Evolutionary conservation across 768 basidiomycete species (phyloP), one percentile per base, ranked within the genome.

Genomic region (Lanmaoa rubissima): DNA sequence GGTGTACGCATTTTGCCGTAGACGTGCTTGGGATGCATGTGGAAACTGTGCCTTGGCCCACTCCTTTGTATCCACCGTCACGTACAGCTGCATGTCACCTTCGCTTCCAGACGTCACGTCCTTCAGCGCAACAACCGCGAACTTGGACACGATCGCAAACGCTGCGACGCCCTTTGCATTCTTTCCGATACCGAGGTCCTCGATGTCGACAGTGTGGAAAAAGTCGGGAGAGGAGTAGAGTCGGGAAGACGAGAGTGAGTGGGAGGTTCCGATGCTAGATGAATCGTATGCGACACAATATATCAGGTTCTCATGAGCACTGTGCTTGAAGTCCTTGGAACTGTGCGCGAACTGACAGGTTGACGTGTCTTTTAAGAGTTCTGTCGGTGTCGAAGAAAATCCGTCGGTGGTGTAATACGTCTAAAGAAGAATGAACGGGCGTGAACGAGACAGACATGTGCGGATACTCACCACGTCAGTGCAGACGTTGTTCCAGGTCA

Each of bases 11-110:
- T 96, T 95, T 75, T 95, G 93, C 8, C 86, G 82, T 14, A 97
- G 80, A 36, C 81, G 79, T 2, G 89, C 87, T 3, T 83, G 85
- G 0, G 85, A 87, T 3, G 90, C 87, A 66, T 97, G 97, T 3
- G 97, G 97, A 78, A 99, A 98, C 57, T 86, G 85, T 2, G 92
- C 94, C 63, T 87, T 85, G 2, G 89, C 87, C 94, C 94, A 99
- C 2, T 77, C 81, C 65, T 82, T 79, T 8, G 90, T 86, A 69
- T 98, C 91, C 5, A 91, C 79, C 0, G 90, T 84, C 38, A 97
- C 93, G 65, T 93, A 98, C 11, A 98, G 77, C 45, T 87, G 70
- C 88, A 92, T 90, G 61, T 94, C 87, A 16, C 85, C 87, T 6
- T 78, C 73, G 38, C 73, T 81, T 5, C 74, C 76, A 5, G 79